Evolutionary conservation across 805 yeast species (phyloP).

Genomic region (Grigorovia humatica): DNA sequence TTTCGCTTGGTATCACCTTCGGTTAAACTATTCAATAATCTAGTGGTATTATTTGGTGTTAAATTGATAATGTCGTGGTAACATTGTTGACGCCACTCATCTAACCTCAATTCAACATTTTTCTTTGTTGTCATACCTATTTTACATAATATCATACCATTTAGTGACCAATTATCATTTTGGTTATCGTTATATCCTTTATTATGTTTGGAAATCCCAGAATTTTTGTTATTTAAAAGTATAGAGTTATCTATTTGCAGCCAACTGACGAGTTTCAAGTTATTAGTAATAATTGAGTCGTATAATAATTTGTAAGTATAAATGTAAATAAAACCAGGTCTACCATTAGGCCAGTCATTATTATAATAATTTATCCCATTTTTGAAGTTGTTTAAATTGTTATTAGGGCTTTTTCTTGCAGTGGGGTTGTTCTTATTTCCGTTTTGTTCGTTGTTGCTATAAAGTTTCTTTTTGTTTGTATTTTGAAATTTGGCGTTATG

Average conservation of each 20-base stretch:
- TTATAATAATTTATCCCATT: background rate
- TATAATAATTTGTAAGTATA: conserved; percentile 19
- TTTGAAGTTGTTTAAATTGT: background rate
- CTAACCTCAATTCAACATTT: conserved; percentile 16
- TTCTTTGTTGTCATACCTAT: conserved; percentile 25
- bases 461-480: background rate
- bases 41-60: conserved; percentile 15
- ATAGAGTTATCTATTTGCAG: conserved; percentile 16
- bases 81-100: conserved; percentile 23
- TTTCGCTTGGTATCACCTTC: background rate
- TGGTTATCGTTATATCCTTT: background rate
- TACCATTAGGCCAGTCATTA: background rate
- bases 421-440: background rate
- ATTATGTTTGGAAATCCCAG: background rate
- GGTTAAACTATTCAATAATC: background rate
- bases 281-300: conserved; percentile 7
- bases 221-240: background rate
- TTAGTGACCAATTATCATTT: conserved; percentile 11
- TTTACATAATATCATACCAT: conserved; percentile 18
- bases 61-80: conserved; percentile 19
- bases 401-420: background rate
- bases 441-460: background rate
- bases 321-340: conserved; percentile 19
- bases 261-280: conserved; percentile 7
- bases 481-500: background rate